A percentile compares a stretch with the other conserved stretches of the same genome.
These are phyloP conservation scores for Penicillium crystallinum DNA, from an alignment of 495 filamentous ascomycete species.

Conservation along the genomic window DNA sequence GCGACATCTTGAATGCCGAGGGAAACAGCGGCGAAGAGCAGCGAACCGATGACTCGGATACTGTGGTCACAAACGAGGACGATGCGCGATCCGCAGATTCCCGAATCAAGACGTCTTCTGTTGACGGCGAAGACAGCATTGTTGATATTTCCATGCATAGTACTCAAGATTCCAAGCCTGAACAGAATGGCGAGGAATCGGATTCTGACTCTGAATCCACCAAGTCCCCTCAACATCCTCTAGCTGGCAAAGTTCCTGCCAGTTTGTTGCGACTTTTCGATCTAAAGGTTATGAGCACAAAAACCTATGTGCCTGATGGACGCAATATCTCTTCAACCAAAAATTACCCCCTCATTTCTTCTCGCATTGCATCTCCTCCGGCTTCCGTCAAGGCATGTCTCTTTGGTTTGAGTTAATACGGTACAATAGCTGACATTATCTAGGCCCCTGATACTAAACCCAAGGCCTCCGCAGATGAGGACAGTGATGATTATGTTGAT, in stretches of 20 bases:
- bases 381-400: conserved; percentile 15
- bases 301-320: conserved; percentile 54
- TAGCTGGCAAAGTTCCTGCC: conserved; percentile 47
- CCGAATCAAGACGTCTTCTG: conserved; percentile 66
- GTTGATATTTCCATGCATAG: conserved; percentile 87
- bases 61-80: conserved; percentile 65
- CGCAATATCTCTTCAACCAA: conserved; percentile 54
- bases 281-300: conserved; percentile 53
- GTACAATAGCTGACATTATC: neutral
- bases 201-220: conserved; percentile 1
- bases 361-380: conserved; percentile 32
- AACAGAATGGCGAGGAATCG: conserved; percentile 12
- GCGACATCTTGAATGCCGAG: conserved; percentile 53
- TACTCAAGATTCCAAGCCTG: conserved; percentile 31
- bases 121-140: conserved; percentile 85
- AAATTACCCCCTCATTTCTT: conserved; percentile 50
- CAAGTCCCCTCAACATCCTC: conserved; percentile 14
- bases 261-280: conserved; percentile 66
- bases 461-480: conserved; percentile 9
- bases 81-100: conserved; percentile 68
- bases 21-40: conserved; percentile 24
- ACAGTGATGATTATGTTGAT: conserved; percentile 11
- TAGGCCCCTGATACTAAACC: conserved; percentile 1
- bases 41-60: conserved; percentile 61
- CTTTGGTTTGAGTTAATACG: neutral